Percentiles rank a stretch among this genome's conserved stretches.
Conservation (phyloP, 768 basidiomycete species). For the Suillus subluteus region DNA sequence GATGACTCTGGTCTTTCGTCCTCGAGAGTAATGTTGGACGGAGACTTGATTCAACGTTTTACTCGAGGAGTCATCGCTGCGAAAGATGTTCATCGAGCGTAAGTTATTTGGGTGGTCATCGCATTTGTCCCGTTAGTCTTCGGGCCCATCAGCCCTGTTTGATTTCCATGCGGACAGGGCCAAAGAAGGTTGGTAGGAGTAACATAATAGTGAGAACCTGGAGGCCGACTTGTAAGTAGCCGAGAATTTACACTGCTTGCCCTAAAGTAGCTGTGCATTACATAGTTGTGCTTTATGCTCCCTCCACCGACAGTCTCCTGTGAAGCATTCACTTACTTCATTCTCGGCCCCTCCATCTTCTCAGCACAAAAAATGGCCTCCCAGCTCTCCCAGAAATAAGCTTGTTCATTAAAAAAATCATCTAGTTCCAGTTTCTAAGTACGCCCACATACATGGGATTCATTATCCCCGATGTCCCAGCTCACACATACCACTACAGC, state of each 20-base stretch:
- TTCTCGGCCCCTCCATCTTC: conserved; percentile 36
- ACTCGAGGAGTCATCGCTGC: background rate
- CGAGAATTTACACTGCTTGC: conserved; percentile 17
- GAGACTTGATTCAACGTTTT: background rate
- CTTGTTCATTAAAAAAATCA: conserved; percentile 57
- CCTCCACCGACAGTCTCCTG: conserved; percentile 20
- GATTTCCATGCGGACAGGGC: background rate
- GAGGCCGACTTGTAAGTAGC: background rate
- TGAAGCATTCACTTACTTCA: conserved; percentile 89
- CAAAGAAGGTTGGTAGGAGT: background rate
- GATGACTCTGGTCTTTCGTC: background rate
- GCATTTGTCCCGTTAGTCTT: background rate
- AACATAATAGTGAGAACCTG: background rate
- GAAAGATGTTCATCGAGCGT: background rate
- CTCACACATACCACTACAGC: conserved; percentile 81
- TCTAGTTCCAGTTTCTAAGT: conserved; percentile 30
- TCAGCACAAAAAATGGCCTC: conserved; percentile 60
- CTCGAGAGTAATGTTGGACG: background rate
- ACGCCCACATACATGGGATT: conserved; percentile 78
- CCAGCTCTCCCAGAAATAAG: conserved; percentile 79
- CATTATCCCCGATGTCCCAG: conserved; percentile 66
- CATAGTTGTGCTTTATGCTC: too few species aligned
- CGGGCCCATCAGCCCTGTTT: background rate
- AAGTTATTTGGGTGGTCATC: background rate
- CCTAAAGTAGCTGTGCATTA: too few species aligned